Base-by-base conservation (phyloP, 2,329 filamentous ascomycete genomes). In the Phyllosticta ampelicida region DNA sequence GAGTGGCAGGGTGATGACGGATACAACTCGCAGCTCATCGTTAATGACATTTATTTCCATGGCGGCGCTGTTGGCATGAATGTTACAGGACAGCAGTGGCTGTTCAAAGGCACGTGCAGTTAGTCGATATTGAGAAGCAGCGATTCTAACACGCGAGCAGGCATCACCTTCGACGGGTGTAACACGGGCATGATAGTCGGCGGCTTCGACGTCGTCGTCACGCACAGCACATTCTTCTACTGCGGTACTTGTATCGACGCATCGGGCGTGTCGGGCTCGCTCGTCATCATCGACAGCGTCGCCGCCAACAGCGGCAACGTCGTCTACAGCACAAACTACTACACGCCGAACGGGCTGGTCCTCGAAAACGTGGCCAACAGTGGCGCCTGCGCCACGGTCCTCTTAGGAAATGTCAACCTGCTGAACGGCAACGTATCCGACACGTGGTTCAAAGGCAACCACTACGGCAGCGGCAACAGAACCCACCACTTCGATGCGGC, bases 81-180 rank as follows among this genome's bases (percentile, higher is more conserved):
- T 28, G 61, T 70, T 21, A 65, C 62, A 1, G 69, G 67, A 56
- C 68, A 73, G 63, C 70, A 72, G 61, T 72, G 71, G 53, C 63
- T 69, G 19, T 66, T 73, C 57, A 73, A 72, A 51, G 3, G 64
- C 58, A 1, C 63, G 49, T 51, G 65, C 20, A 61, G 59, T 6
- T 67, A 9, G 65, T 67, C 49, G 63, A 66, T 3, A 26, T 26
- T 26, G 21, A 63, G 69, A 20, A 20, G 69, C 8, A 13, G 5
- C 3, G 69, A n/a, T 48, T 68, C 16, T 73, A 70, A 50, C 72
- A 78, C 1, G 84, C 19, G 68, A 83, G 10, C 13, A 51, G 51
- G 53, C 18, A 69, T 60, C 9, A 51, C 50, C 5, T 60, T 61
- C 51, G 54, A 48, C 28, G 53, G 56, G 16, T 61, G 60, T 23